phyloP scores from a whole-genome alignment of 495 filamentous ascomycete species.

The Coniosporium apollinis region DNA sequence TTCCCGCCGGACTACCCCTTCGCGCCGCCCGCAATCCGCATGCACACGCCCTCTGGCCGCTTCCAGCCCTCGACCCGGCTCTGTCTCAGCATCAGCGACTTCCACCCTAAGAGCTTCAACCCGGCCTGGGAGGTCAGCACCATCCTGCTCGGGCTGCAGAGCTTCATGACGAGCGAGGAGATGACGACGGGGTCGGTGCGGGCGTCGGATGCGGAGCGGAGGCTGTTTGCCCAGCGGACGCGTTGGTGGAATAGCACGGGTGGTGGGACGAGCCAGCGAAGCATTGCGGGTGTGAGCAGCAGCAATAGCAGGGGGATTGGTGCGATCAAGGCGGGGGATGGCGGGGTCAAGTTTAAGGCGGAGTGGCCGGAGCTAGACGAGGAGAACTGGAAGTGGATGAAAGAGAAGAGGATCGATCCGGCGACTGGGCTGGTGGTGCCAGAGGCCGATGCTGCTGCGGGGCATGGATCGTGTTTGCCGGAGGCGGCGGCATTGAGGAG shows the following conservation, averaged over 20 bases:
- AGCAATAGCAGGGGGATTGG: constrained; percentile 34
- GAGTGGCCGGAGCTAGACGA: constrained; percentile 85
- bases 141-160: constrained; percentile 83
- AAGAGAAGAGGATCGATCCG: constrained; percentile 63
- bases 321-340: constrained; percentile 68
- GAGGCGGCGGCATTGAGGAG: constrained; percentile 52
- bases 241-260: constrained; percentile 97
- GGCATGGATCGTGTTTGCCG: constrained; percentile 28
- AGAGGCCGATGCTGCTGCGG: too few relatives aligned
- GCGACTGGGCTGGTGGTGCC: constrained; percentile 41
- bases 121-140: constrained; percentile 98
- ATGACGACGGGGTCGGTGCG: constrained; percentile 95
- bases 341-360: constrained; percentile 69
- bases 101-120: constrained; percentile 95
- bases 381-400: constrained; percentile 92
- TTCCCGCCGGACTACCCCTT: constrained; percentile 96
- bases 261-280: constrained; percentile 55
- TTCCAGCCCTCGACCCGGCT: constrained; percentile 87
- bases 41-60: constrained; percentile 93
- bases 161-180: constrained; percentile 97
- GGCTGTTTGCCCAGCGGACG: constrained; percentile 57
- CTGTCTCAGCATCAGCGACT: constrained; percentile 89
- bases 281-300: constrained; percentile 27
- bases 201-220: constrained; percentile 60
- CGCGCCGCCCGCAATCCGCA: constrained; percentile 90